Base-by-base conservation (phyloP, 495 filamentous ascomycete species). In the Lasiosphaeria miniovina region DNA sequence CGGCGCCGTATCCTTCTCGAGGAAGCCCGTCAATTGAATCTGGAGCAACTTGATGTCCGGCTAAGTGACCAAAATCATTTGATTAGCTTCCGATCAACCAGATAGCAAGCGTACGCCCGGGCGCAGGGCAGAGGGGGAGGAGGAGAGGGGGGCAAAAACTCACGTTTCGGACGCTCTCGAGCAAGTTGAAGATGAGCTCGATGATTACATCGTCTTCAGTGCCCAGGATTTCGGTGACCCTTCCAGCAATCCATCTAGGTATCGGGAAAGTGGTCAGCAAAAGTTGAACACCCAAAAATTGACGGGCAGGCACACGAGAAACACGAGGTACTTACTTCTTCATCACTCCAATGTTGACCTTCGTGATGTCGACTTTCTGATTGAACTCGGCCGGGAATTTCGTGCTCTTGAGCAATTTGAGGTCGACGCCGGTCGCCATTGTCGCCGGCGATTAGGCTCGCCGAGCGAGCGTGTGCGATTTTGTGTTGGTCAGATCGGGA, bases 281-380 rank as follows among this genome's bases (percentile, higher is more conserved):
- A 36, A 17, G 15, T 24, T 2, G 33, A 38, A 15, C 7, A 9
- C 4, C 14, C 34, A 12, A 8, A 15, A 40, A 15, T 54, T 6
- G 55, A 46, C 43, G 14, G 24, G 10, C n/a, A 3, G 14, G 31
- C 10, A 17, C 17, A 5, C 31, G 49, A 11, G 11, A 36, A 54
- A 49, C 24, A 24, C 24, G 24, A 24, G 24, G 24, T 24, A 71
- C 83, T 64, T 70, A 96, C 91, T 91, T 95, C 81, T 97, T 97
- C 86, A 98, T 93, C 58, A 98, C 90, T 73, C 95, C 92, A 31
- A 96, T 79, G 66, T 97, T 96, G 70, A 98, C 90, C 77, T 98
- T 99, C 59, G 84, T 83, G 87, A 94, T 95, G 77, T 99, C 93
- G 45, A 99, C 95, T 80, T 96, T 97, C 71, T 88, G 84, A 68